Conservation (phyloP, 108 stramenopile genomes). For the Nitzschia sp. region DNA sequence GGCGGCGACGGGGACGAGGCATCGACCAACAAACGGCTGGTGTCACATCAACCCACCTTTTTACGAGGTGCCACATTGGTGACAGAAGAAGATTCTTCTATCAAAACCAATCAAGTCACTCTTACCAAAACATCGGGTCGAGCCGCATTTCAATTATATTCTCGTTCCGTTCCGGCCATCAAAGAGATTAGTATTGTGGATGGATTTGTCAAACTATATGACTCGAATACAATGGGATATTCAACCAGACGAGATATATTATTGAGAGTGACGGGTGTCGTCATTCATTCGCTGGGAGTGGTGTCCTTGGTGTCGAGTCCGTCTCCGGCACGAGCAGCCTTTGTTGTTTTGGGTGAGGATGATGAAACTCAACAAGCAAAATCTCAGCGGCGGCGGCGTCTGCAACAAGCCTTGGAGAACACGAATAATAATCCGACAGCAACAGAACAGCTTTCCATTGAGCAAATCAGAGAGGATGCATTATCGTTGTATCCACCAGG, state of each 20-base stretch:
- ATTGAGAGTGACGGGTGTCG: slow-evolving; percentile 69
- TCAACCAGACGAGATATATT: slow-evolving; percentile 66
- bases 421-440: background rate
- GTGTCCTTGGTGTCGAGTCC: slow-evolving; percentile 69
- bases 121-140: slow-evolving; percentile 42
- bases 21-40: background rate
- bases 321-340: slow-evolving; percentile 31
- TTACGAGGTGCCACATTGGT: background rate
- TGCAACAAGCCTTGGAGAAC: too few relatives aligned
- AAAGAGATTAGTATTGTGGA: slow-evolving; percentile 80
- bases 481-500: slow-evolving; percentile 37
- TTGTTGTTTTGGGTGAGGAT: slow-evolving; percentile 19
- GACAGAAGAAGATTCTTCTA: background rate
- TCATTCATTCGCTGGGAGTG: slow-evolving; percentile 71
- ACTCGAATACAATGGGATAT: slow-evolving; percentile 58
- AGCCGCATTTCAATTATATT: slow-evolving; percentile 72
- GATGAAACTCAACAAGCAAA: background rate
- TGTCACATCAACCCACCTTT: background rate
- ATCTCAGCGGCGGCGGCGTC: slow-evolving; percentile 9
- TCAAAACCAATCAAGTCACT: background rate
- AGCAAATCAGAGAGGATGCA: slow-evolving; percentile 47
- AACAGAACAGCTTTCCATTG: background rate
- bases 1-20: too few relatives aligned
- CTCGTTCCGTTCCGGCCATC: slow-evolving; percentile 77
- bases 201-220: slow-evolving; percentile 80